Conservation (phyloP, 23 red algal species). For the Gracilaria vermiculophylla region DNA sequence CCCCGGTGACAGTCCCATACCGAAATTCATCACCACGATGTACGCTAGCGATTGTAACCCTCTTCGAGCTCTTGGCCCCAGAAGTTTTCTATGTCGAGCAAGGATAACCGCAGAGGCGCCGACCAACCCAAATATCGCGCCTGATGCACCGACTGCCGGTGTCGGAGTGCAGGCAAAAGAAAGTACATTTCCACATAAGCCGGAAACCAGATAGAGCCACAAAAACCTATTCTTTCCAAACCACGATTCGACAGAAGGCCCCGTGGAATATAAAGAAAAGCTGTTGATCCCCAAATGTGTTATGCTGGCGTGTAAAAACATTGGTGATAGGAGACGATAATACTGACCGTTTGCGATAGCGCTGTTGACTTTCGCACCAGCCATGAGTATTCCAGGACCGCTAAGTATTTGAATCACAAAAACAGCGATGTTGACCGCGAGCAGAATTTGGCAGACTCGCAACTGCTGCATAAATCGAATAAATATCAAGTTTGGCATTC, state of each 20-base stretch:
- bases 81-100: constrained; percentile 39
- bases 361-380: constrained; percentile 88
- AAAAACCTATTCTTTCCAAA: constrained; percentile 81
- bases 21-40: constrained; percentile 84
- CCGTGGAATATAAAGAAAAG: constrained; percentile 73
- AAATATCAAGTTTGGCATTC: not conserved
- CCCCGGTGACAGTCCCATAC: constrained; percentile 64
- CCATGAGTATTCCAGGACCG: constrained; percentile 51
- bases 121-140: constrained; percentile 94
- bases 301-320: constrained; percentile 89
- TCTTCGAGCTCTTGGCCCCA: constrained; percentile 45
- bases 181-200: constrained; percentile 68
- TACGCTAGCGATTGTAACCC: constrained; percentile 63
- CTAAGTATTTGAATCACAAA: constrained; percentile 34
- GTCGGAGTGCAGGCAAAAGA: constrained; percentile 72
- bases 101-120: constrained; percentile 81
- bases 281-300: constrained; percentile 82
- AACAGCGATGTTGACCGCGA: constrained; percentile 61
- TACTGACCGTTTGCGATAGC: constrained; percentile 77
- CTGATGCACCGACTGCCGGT: constrained; percentile 86
- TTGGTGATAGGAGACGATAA: constrained; percentile 85
- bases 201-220: constrained; percentile 75
- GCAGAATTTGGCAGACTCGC: constrained; percentile 47
- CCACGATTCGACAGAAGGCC: constrained; percentile 81
- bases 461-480: not conserved